Evolutionary conservation across 2,329 filamentous ascomycete genomes (phyloP), one percentile per base, ranked within the genome.

Genomic region (Beauveria scarabaeidicola): DNA sequence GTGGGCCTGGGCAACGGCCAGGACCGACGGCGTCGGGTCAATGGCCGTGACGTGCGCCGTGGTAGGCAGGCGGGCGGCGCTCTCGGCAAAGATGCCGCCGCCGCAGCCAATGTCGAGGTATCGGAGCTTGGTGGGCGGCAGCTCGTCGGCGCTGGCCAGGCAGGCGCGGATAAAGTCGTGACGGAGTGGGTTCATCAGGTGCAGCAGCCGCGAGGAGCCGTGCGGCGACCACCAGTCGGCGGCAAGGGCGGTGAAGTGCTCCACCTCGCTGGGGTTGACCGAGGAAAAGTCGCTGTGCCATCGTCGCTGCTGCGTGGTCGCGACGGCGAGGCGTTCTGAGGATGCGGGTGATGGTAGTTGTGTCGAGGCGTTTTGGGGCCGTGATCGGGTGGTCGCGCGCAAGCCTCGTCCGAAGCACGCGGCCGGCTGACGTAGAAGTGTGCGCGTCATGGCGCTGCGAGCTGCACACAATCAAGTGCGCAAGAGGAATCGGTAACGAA

Each of bases 151-250:
- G 64, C 67, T 66, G 52, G 79, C 73, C 51, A 87, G 82, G 70
- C 93, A 97, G 63, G 78, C 75, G 23, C 80, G 80, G 72, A 97
- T 94, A 75, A 97, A 97, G 74, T 91, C 86, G 76, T 97, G 92
- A 38, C 94, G 91, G 50, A 96, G 84, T 1, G 94, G 94, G 76
- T 99, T 97, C 93, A 99, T 97, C 65, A 96, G 87, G 74, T 99
- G 94, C 2, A 99, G 85, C 61, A 97, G 85, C 43, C 93, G 86
- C 4, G 91, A 97, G 7, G 93, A 88, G 55, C 94, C 94, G 70
- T 96, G 86, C 1, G 93, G 90, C 74, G 97, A 92, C 94, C 94
- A 99, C 94, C 94, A 99, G 68, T 88, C 88, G 65, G 89, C 90
- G 64, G 94, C 94, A 68, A 99, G 90, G 63, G 86, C 85, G 69